Conservation (phyloP, 2,329 filamentous ascomycete species). For the Metarhizium album region DNA sequence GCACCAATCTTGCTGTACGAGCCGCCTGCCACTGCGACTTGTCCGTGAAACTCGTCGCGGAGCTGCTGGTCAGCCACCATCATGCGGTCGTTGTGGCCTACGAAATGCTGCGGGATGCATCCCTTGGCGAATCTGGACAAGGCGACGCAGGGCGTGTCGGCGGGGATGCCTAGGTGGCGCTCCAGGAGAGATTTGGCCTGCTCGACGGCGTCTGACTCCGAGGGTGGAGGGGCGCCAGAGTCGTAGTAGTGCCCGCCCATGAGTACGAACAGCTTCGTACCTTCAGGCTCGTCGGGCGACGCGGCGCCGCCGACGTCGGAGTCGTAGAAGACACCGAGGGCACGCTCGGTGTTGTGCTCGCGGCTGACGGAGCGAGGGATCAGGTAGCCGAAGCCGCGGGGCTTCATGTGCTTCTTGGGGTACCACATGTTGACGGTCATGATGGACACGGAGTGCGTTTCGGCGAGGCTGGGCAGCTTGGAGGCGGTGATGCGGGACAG, state of each 20-base stretch:
- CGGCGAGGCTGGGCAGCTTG: constrained; percentile 35
- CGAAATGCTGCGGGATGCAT: constrained; percentile 83
- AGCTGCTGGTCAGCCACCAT: constrained; percentile 44
- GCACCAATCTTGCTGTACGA: constrained; percentile 44
- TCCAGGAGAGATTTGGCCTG: constrained; percentile 62
- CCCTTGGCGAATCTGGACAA: constrained; percentile 49
- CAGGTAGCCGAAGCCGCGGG: constrained; percentile 79
- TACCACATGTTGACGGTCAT: constrained; percentile 92
- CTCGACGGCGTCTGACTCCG: constrained; percentile 51
- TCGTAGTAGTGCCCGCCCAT: constrained; percentile 84
- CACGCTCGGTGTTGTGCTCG: constrained; percentile 68
- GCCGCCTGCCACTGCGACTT: constrained; percentile 51
- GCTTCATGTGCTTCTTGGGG: constrained; percentile 48
- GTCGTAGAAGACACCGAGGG: constrained; percentile 88
- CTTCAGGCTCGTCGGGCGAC: constrained; percentile 42
- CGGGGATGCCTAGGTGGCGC: constrained; percentile 62
- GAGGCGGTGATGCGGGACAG: constrained; percentile 27
- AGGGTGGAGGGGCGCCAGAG: constrained; percentile 35
- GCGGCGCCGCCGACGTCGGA: constrained; percentile 43
- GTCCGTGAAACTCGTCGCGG: constrained; percentile 43
- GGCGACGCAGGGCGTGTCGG: constrained; percentile 46
- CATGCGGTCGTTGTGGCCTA: constrained; percentile 63
- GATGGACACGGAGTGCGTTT: constrained; percentile 62
- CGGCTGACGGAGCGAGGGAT: constrained; percentile 64
- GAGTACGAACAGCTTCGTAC: constrained; percentile 89